These are phyloP conservation scores for Monilinia fructicola DNA, from an alignment of 2,329 filamentous ascomycete genomes.

Conservation along the genomic window DNA sequence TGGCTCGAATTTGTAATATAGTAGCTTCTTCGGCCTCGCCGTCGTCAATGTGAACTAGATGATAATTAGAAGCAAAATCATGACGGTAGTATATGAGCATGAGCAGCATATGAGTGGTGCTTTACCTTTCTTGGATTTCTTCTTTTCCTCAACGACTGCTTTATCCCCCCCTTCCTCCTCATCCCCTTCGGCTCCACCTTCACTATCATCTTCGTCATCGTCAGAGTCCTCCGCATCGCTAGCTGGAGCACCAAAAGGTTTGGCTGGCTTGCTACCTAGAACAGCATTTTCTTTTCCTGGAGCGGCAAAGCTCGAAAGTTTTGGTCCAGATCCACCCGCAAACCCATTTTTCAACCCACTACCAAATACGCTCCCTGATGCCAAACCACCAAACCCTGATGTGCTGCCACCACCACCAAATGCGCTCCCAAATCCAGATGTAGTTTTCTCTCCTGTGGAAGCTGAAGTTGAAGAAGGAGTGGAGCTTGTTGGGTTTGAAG, in stretches of 20 bases:
- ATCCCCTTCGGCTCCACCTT: constrained; percentile 46
- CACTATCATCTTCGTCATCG: constrained; percentile 46
- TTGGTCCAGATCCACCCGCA: constrained; percentile 43
- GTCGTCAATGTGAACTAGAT: constrained; percentile 65
- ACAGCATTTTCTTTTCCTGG: constrained; percentile 51
- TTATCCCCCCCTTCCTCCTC: constrained; percentile 51
- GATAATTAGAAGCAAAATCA: constrained; percentile 1
- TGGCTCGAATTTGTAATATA: constrained; percentile 72
- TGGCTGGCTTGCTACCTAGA: constrained; percentile 59
- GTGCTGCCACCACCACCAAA: constrained; percentile 24
- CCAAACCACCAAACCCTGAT: constrained; percentile 41
- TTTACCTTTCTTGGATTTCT: constrained; percentile 67
- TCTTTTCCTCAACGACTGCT: constrained; percentile 58
- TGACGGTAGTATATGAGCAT: neutral
- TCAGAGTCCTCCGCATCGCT: constrained; percentile 57
- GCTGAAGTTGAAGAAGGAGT: constrained; percentile 40
- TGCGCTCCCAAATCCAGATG: constrained; percentile 41
- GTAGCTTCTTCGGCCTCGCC: constrained; percentile 83
- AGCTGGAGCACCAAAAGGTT: constrained; percentile 75
- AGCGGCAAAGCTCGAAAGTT: constrained; percentile 69
- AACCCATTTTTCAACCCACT: constrained; percentile 46
- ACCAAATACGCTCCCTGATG: constrained; percentile 45
- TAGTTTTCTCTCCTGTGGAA: constrained; percentile 41
- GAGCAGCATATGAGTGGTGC: constrained; percentile 22
- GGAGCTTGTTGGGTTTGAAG: constrained; percentile 37